A percentile compares a stretch with the other conserved stretches of the same genome.
These are phyloP conservation scores for Trypethelium eluteriae DNA, from an alignment of 495 filamentous ascomycete species.

Conservation along the genomic window DNA sequence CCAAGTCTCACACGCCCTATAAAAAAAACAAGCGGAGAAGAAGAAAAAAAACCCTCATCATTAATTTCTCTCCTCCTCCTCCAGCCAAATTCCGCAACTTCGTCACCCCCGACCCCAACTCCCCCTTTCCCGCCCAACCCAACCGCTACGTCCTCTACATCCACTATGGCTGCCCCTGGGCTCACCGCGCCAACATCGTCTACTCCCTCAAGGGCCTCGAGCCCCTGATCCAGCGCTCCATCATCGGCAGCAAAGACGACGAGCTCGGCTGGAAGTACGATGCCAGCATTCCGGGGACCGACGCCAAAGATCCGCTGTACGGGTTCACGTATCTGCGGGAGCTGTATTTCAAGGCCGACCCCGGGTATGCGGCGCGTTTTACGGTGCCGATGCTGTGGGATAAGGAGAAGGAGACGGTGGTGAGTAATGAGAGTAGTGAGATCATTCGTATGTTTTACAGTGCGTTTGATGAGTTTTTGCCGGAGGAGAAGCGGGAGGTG, in stretches of 20 bases:
- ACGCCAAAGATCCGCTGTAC: conserved; percentile 31
- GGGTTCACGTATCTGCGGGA: conserved; percentile 52
- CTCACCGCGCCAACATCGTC: conserved; percentile 67
- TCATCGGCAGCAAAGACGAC: conserved; percentile 52
- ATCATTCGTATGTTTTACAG: conserved; percentile 35
- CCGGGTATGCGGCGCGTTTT: conserved; percentile 52
- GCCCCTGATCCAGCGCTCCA: conserved; percentile 58
- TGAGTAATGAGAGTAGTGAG: conserved; percentile 36
- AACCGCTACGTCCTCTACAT: conserved; percentile 76
- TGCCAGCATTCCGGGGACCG: conserved; percentile 20
- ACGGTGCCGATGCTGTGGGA: conserved; percentile 59
- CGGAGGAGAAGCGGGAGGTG: conserved; percentile 36
- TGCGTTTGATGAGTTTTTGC: conserved; percentile 50
- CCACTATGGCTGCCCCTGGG: conserved; percentile 73
- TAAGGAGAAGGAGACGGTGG: conserved; percentile 45
- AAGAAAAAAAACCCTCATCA: background rate
- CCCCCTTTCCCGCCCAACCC: conserved; percentile 59
- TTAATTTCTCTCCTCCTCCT: too few relatives aligned
- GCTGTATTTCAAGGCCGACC: conserved; percentile 54
- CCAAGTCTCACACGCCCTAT: too few relatives aligned
- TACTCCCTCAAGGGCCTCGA: conserved; percentile 74
- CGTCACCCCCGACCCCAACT: conserved; percentile 23
- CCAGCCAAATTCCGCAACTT: conserved; percentile 25
- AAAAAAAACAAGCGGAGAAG: background rate
- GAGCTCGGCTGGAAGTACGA: conserved; percentile 70